Percentiles rank a stretch among this genome's conserved stretches.
Evolutionary conservation across 305 asterid genomes (phyloP).

Genomic region (Fraxinus sp.): DNA sequence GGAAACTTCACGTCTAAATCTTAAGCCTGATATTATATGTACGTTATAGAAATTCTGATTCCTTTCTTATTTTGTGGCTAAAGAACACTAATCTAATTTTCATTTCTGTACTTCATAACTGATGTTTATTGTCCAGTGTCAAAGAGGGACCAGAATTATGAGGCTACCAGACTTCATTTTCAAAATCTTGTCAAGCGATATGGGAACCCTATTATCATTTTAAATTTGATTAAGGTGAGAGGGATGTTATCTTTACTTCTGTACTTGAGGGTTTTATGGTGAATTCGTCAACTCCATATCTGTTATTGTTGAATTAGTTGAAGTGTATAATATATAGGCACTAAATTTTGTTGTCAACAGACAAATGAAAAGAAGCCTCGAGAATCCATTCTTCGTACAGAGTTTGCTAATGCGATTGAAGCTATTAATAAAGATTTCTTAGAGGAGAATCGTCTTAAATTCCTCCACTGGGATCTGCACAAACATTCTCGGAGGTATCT

Average conservation of each 20-base stretch:
- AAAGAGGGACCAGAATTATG: constrained; percentile 80
- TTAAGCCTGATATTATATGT: constrained; percentile 92
- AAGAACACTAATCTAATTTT: constrained; percentile 14
- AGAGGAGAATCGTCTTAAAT: constrained; percentile 82
- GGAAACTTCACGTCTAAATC: constrained; percentile 84
- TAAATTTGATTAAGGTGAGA: constrained; percentile 86
- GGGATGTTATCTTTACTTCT: constrained; percentile 17
- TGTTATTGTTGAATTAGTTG: background rate
- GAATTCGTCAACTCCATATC: background rate
- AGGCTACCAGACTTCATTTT: constrained; percentile 94
- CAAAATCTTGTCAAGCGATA: constrained; percentile 85
- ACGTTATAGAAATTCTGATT: constrained; percentile 36
- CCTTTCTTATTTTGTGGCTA: background rate
- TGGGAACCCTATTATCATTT: constrained; percentile 89
- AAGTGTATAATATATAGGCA: constrained; percentile 12
- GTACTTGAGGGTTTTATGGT: constrained; percentile 16
- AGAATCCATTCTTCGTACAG: constrained; percentile 90
- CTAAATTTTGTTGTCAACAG: constrained; percentile 47
- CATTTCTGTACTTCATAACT: constrained; percentile 8
- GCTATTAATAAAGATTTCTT: constrained; percentile 69
- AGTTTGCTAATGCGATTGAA: constrained; percentile 91
- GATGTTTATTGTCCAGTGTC: constrained; percentile 60
- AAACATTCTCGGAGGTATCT: constrained; percentile 87
- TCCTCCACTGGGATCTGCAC: constrained; percentile 97
- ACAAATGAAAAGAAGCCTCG: constrained; percentile 94